Evolutionary conservation across 75 land plant species (phyloP).

Genomic region (Pinus taeda): DNA sequence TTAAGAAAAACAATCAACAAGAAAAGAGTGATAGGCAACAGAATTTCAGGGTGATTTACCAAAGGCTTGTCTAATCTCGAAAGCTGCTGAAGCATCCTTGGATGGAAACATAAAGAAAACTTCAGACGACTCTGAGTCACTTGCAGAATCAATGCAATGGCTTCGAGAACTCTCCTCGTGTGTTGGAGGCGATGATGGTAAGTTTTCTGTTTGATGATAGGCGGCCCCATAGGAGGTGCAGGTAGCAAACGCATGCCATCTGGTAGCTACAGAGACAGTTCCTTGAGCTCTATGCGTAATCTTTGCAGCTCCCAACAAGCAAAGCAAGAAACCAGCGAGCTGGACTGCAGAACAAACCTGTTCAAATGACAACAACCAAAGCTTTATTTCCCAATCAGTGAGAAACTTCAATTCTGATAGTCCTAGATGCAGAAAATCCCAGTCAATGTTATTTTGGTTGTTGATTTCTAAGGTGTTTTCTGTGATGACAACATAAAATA

Average conservation of each 20-base stretch:
- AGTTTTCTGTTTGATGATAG: conserved; percentile 3
- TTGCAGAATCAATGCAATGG: neutral
- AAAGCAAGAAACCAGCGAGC: conserved; percentile 68
- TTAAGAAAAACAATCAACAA: too few relatives aligned
- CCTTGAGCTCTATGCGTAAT: conserved; percentile 81
- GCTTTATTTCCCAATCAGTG: too few relatives aligned
- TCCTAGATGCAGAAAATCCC: too few relatives aligned
- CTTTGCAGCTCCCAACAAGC: conserved; percentile 71
- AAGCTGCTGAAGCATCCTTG: conserved; percentile 14
- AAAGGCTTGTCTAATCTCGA: conserved; percentile 42
- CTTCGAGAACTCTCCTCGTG: neutral
- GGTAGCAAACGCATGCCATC: conserved; percentile 68
- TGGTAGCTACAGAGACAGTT: conserved; percentile 44
- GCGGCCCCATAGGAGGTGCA: conserved; percentile 14
- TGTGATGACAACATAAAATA: too few relatives aligned
- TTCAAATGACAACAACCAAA: too few relatives aligned
- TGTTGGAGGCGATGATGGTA: neutral
- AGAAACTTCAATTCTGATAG: too few relatives aligned
- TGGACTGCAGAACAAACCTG: conserved; percentile 73
- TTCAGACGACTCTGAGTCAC: conserved; percentile 7
- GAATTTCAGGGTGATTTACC: conserved; percentile 13
- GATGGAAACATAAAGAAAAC: conserved; percentile 3
- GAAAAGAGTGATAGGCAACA: too few relatives aligned
- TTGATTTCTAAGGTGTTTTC: too few relatives aligned
- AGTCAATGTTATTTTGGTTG: too few relatives aligned